Percentiles rank a stretch among this genome's conserved stretches.
Conservation (phyloP, 2,329 filamentous ascomycete genomes). For the Polychaeton citri region DNA sequence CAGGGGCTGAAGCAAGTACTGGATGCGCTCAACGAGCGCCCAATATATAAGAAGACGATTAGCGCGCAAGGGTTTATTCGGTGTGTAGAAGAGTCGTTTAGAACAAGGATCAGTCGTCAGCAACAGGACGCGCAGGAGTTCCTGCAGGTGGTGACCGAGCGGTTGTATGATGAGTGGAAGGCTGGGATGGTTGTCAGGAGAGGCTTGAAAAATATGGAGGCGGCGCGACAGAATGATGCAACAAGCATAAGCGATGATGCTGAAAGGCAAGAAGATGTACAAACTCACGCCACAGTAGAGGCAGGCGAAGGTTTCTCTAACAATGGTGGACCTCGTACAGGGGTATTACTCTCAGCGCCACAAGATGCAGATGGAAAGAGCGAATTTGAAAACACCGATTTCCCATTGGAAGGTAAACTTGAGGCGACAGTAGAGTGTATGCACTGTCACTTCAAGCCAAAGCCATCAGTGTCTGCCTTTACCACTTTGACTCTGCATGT, state of each 20-base stretch:
- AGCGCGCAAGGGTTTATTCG: conserved; percentile 73
- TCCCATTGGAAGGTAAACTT: conserved; percentile 81
- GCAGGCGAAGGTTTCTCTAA: too few relatives aligned
- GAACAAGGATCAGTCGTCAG: conserved; percentile 78
- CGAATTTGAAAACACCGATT: conserved; percentile 49
- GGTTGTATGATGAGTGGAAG: conserved; percentile 87
- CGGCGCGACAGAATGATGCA: conserved; percentile 1
- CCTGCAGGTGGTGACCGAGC: conserved; percentile 81
- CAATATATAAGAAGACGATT: conserved; percentile 87
- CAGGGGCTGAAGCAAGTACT: conserved; percentile 82
- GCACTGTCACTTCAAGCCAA: conserved; percentile 79
- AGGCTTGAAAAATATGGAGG: conserved; percentile 5
- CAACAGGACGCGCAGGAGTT: conserved; percentile 99
- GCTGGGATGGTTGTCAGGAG: conserved; percentile 62
- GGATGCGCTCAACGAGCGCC: conserved; percentile 82
- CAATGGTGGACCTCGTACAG: neutral
- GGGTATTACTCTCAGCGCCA: neutral
- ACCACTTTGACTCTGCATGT: conserved; percentile 88
- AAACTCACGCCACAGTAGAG: neutral
- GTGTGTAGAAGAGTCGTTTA: conserved; percentile 73
- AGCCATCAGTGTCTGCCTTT: conserved; percentile 69
- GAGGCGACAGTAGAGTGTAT: conserved; percentile 94
- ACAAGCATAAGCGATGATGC: conserved; percentile 3
- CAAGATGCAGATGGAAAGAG: neutral
- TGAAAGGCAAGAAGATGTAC: neutral